These are phyloP conservation scores for Cyberlindnera xishuangbannaensis DNA, from an alignment of 805 yeast species.

Conservation along the genomic window DNA sequence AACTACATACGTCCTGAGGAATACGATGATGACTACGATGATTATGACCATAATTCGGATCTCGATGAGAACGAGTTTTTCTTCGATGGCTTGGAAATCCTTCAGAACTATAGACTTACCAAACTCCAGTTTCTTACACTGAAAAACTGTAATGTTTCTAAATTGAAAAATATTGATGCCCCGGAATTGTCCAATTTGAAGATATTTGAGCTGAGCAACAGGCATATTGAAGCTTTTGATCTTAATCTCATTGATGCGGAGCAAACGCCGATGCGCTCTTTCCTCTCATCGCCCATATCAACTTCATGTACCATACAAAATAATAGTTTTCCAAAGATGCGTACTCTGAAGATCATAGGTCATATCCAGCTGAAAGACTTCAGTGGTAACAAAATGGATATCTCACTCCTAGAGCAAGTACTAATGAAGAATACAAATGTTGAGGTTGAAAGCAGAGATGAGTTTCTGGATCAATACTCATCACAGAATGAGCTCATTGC, in stretches of 20 bases:
- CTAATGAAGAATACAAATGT: constrained; percentile 9
- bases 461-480: constrained; percentile 3
- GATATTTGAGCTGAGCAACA: constrained; percentile 19
- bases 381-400: constrained; percentile 7
- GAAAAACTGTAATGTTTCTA: constrained; percentile 21
- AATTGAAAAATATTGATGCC: constrained; percentile 13
- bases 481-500: constrained; percentile 3
- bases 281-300: constrained; percentile 9
- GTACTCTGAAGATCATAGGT: constrained; percentile 9
- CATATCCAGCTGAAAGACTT: constrained; percentile 9
- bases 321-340: constrained; percentile 4
- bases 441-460: constrained; percentile 6
- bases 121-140: constrained; percentile 12
- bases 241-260: constrained; percentile 15
- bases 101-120: constrained; percentile 15
- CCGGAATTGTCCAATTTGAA: constrained; percentile 13
- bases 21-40: constrained; percentile 22
- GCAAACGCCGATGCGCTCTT: constrained; percentile 5
- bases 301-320: constrained; percentile 10
- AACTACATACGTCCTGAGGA: constrained; percentile 18
- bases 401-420: constrained; percentile 3
- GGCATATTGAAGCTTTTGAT: constrained; percentile 22
- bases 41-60: constrained; percentile 28
- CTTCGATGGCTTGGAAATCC: constrained; percentile 29
- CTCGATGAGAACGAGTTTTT: constrained; percentile 32